A percentile compares a stretch with the other conserved stretches of the same genome.
Conservation (phyloP, 2,329 filamentous ascomycete species). For the Cladorrhinum sp. region DNA sequence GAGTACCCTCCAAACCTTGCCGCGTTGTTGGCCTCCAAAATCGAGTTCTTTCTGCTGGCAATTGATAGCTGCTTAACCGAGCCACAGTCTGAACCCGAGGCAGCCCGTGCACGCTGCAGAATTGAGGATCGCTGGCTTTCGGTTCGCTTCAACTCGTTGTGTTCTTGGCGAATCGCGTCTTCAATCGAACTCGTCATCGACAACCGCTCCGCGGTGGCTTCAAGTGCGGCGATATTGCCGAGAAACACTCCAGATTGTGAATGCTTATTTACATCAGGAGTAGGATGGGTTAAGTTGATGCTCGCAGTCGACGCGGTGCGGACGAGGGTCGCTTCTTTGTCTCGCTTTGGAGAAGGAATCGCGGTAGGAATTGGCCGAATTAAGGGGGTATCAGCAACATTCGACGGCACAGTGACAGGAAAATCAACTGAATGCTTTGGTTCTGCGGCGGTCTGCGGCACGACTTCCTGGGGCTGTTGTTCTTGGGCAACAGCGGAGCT, state of each 20-base stretch:
- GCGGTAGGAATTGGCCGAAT: slow-evolving; percentile 22
- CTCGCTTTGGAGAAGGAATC: slow-evolving; percentile 24
- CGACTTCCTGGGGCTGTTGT: slow-evolving; percentile 1
- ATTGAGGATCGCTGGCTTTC: slow-evolving; percentile 66
- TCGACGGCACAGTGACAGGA: slow-evolving; percentile 7
- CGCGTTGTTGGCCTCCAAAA: slow-evolving; percentile 65
- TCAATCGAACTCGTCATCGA: slow-evolving; percentile 73
- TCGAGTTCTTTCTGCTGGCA: slow-evolving; percentile 48
- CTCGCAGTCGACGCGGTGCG: slow-evolving; percentile 45
- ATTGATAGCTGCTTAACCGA: slow-evolving; percentile 26
- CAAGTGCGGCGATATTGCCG: slow-evolving; percentile 69
- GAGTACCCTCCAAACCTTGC: slow-evolving; percentile 70
- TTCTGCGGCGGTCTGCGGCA: slow-evolving; percentile 14
- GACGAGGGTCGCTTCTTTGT: slow-evolving; percentile 43
- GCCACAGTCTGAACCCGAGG: slow-evolving; percentile 29
- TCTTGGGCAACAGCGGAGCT: slow-evolving; percentile 13
- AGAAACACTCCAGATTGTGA: slow-evolving; percentile 60
- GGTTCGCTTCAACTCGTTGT: slow-evolving; percentile 66
- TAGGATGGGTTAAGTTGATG: slow-evolving; percentile 53
- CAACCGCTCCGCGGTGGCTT: slow-evolving; percentile 71
- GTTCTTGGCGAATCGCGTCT: slow-evolving; percentile 71
- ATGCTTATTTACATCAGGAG: slow-evolving; percentile 59
- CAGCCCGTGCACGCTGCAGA: slow-evolving; percentile 38
- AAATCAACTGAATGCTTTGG: too few relatives aligned
- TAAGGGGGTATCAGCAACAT: slow-evolving; percentile 15